These are phyloP conservation scores for Wickerhamomyces sp. DNA, from an alignment of 1,139 yeast species.

Conservation along the genomic window DNA sequence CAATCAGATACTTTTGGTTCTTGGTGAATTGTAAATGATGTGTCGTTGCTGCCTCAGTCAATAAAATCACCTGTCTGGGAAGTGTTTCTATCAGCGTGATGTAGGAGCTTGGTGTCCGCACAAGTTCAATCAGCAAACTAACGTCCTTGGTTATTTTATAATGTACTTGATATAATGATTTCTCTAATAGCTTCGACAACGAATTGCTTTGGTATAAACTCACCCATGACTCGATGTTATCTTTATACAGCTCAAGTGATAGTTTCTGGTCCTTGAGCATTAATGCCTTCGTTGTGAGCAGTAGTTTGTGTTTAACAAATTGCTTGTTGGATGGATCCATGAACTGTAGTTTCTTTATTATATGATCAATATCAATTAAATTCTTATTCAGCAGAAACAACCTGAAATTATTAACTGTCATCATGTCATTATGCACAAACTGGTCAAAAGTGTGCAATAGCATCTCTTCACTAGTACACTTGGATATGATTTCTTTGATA, in stretches of 20 bases:
- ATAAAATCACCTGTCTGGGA: slow-evolving; percentile 10
- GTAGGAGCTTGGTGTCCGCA: slow-evolving; percentile 3
- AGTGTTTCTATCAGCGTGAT: slow-evolving; percentile 15
- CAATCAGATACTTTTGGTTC: slow-evolving; percentile 13
- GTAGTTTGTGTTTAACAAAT: slow-evolving; percentile 6
- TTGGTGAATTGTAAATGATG: slow-evolving; percentile 5
- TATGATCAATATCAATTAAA: slow-evolving; percentile 7
- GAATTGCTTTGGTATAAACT: slow-evolving; percentile 1
- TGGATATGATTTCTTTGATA: slow-evolving; percentile 6
- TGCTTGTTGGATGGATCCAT: slow-evolving; percentile 6
- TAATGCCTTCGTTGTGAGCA: slow-evolving; percentile 10
- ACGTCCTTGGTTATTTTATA: slow-evolving; percentile 10
- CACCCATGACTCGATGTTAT: slow-evolving; percentile 11
- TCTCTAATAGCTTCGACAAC: slow-evolving; percentile 12
- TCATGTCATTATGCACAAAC: slow-evolving; percentile 8
- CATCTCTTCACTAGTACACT: slow-evolving; percentile 2
- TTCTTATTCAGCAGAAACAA: slow-evolving; percentile 9
- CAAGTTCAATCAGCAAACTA: background rate
- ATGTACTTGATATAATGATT: slow-evolving; percentile 16
- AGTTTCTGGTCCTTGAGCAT: slow-evolving; percentile 7
- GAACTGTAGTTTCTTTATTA: slow-evolving; percentile 12
- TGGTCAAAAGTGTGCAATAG: slow-evolving; percentile 13
- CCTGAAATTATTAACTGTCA: slow-evolving; percentile 9
- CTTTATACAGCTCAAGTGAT: slow-evolving; percentile 7
- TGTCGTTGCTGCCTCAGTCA: background rate